Evolutionary conservation across 2,329 filamentous ascomycete genomes (phyloP).

Genomic region (Grosmannia serpens): DNA sequence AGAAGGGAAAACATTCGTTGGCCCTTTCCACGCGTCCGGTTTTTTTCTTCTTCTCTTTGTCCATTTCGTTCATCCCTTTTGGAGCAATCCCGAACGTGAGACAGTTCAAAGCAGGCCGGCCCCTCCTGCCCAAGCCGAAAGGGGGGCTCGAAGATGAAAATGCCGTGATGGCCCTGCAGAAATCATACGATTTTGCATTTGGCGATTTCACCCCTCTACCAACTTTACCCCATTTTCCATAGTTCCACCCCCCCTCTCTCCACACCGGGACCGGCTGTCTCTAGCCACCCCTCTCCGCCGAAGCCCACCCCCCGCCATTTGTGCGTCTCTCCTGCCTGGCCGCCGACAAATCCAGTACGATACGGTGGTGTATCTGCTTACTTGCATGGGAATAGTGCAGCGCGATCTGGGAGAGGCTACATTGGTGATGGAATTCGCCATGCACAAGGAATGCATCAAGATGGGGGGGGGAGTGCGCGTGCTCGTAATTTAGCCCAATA

Average conservation of each 20-base stretch:
- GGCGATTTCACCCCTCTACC: neutral
- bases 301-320: neutral
- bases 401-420: too few relatives aligned
- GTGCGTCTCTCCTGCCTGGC: neutral
- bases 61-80: neutral
- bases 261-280: neutral
- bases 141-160: neutral
- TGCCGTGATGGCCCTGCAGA: slow-evolving; percentile 8
- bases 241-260: neutral
- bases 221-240: neutral
- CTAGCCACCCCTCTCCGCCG: neutral
- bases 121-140: neutral
- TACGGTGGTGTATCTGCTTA: too few relatives aligned
- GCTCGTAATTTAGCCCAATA: too few relatives aligned
- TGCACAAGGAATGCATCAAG: too few relatives aligned
- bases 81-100: neutral
- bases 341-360: too few relatives aligned
- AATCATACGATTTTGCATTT: slow-evolving; percentile 12
- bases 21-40: too few relatives aligned
- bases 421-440: too few relatives aligned
- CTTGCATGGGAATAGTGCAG: too few relatives aligned
- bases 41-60: neutral
- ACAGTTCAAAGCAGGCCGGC: neutral
- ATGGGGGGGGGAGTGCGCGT: too few relatives aligned
- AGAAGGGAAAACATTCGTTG: neutral